Percentiles rank a stretch among this genome's conserved stretches.
These are phyloP conservation scores for Phytophthora europaea DNA, from an alignment of 352 stramenopile species.

Conservation along the genomic window DNA sequence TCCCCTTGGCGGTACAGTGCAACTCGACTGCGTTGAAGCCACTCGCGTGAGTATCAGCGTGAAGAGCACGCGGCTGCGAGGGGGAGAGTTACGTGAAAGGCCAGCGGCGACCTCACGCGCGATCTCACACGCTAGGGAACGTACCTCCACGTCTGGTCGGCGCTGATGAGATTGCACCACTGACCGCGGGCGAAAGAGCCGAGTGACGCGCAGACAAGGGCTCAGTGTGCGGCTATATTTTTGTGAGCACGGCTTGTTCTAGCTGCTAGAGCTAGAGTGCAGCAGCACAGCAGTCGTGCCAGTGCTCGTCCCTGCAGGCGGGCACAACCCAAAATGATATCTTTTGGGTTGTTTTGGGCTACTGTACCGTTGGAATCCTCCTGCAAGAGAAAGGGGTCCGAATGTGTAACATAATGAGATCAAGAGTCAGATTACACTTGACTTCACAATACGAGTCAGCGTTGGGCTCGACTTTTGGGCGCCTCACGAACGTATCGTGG, in stretches of 20 bases:
- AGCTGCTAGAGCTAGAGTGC: too few species aligned
- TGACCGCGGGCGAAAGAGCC: background rate
- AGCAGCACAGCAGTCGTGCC: too few species aligned
- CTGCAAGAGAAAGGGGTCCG: constrained; percentile 1
- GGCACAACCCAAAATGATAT: constrained; percentile 33
- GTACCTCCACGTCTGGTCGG: background rate
- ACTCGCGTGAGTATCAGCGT: background rate
- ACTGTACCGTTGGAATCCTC: background rate
- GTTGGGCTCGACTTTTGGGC: too few species aligned
- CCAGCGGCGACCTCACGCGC: background rate
- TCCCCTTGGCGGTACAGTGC: background rate
- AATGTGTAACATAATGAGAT: too few species aligned
- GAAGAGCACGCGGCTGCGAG: constrained; percentile 15
- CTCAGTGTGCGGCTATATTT: background rate
- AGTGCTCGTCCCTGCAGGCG: background rate
- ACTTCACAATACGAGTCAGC: too few species aligned
- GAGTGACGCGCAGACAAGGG: background rate
- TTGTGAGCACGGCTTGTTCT: too few species aligned
- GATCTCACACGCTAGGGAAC: background rate
- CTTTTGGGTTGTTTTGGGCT: constrained; percentile 9
- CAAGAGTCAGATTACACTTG: too few species aligned
- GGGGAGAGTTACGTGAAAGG: background rate
- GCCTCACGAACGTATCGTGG: too few species aligned
- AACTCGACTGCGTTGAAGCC: background rate
- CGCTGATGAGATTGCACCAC: background rate